These are phyloP conservation scores for Alternaria alternata DNA, from an alignment of 2,329 filamentous ascomycete species.

Conservation along the genomic window DNA sequence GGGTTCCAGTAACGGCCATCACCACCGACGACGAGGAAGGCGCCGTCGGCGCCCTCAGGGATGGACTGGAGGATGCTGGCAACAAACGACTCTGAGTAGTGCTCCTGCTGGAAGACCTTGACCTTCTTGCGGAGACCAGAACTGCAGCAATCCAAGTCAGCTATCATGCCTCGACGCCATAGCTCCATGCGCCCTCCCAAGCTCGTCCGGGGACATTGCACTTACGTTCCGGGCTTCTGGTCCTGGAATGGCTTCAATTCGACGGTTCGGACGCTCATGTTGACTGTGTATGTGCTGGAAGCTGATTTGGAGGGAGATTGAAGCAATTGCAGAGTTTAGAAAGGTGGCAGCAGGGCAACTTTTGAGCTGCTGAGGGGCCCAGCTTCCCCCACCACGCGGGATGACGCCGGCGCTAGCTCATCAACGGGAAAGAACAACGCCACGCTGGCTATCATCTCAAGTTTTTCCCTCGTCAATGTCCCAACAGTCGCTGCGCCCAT, in stretches of 20 bases:
- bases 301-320: slow-evolving; percentile 28
- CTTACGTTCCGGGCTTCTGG: slow-evolving; percentile 99
- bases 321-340: slow-evolving; percentile 26
- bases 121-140: slow-evolving; percentile 99
- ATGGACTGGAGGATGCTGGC: slow-evolving; percentile 95
- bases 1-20: slow-evolving; percentile 98
- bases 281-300: slow-evolving; percentile 33
- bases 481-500: slow-evolving; percentile 10
- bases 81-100: slow-evolving; percentile 97
- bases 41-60: slow-evolving; percentile 86
- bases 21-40: slow-evolving; percentile 94
- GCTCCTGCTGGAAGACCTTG: slow-evolving; percentile 90
- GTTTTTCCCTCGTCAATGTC: slow-evolving; percentile 23
- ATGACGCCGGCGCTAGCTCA: slow-evolving; percentile 40
- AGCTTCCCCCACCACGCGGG: slow-evolving; percentile 36
- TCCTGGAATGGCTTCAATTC: slow-evolving; percentile 86
- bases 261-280: slow-evolving; percentile 78
- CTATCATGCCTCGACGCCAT: slow-evolving; percentile 21
- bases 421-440: slow-evolving; percentile 18
- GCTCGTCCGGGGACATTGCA: slow-evolving; percentile 43
- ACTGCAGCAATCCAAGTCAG: slow-evolving; percentile 59
- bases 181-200: slow-evolving; percentile 10
- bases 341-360: slow-evolving; percentile 29
- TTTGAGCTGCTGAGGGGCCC: slow-evolving; percentile 42
- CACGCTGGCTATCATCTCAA: slow-evolving; percentile 11